These are phyloP conservation scores for Coemansia sp. DNA, from an alignment of 192 early-diverging fungal genomes.

Conservation along the genomic window DNA sequence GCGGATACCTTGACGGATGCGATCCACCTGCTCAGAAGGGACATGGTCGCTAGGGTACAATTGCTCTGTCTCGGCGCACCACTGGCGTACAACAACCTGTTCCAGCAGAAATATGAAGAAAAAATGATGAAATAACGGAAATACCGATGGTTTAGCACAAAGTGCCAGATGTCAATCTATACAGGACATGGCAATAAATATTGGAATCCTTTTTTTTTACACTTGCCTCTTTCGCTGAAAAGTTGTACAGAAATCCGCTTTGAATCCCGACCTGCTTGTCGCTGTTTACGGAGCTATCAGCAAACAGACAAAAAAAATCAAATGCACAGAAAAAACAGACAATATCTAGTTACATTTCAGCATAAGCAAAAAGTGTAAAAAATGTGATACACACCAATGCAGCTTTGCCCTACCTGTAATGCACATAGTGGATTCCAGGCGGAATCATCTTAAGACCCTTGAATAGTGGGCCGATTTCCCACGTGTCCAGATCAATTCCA, in stretches of 20 bases:
- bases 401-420: slow-evolving; percentile 66
- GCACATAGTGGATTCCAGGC: slow-evolving; percentile 90
- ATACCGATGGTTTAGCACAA: too few relatives aligned
- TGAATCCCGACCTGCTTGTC: slow-evolving; percentile 56
- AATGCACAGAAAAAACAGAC: not conserved
- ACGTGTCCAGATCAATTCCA: slow-evolving; percentile 88
- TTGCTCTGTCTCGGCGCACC: slow-evolving; percentile 77
- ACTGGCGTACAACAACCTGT: slow-evolving; percentile 78
- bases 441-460: slow-evolving; percentile 92
- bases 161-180: too few relatives aligned
- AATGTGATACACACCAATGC: not conserved
- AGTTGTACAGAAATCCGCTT: slow-evolving; percentile 77
- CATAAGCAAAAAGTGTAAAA: not conserved
- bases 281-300: slow-evolving; percentile 31
- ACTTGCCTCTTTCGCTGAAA: slow-evolving; percentile 58
- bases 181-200: too few relatives aligned
- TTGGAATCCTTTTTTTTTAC: not conserved
- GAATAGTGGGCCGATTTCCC: slow-evolving; percentile 88
- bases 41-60: slow-evolving; percentile 56
- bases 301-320: slow-evolving; percentile 1
- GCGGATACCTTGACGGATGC: slow-evolving; percentile 68
- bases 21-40: slow-evolving; percentile 62
- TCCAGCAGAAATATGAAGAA: not conserved
- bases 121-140: not conserved
- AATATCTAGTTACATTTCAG: not conserved